Evolutionary conservation across 768 basidiomycete genomes (phyloP).

Genomic region (Polyporus arcularius): DNA sequence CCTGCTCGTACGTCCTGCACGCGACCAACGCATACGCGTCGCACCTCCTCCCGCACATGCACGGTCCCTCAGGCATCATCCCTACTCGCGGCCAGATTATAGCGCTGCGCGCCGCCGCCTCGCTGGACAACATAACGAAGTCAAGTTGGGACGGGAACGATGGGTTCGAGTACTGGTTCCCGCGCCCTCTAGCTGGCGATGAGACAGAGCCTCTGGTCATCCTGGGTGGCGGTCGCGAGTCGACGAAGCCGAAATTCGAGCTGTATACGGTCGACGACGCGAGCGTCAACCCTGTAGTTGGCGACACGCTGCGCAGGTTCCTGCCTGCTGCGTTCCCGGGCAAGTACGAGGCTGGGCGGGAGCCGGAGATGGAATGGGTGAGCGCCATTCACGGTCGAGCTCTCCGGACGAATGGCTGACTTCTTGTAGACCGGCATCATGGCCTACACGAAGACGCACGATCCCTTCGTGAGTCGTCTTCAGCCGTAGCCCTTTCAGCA

Average conservation of each 20-base stretch:
- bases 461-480: slow-evolving; percentile 64
- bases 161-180: slow-evolving; percentile 81
- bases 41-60: slow-evolving; percentile 71
- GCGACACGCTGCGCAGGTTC: slow-evolving; percentile 55
- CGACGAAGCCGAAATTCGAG: slow-evolving; percentile 46
- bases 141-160: slow-evolving; percentile 45
- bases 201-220: slow-evolving; percentile 59
- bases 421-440: slow-evolving; percentile 76
- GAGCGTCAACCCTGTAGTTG: slow-evolving; percentile 46
- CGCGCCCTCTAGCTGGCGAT: slow-evolving; percentile 47
- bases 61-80: slow-evolving; percentile 55
- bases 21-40: slow-evolving; percentile 87
- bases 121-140: slow-evolving; percentile 40
- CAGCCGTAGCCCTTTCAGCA: not conserved
- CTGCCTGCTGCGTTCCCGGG: slow-evolving; percentile 59
- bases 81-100: slow-evolving; percentile 75
- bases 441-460: slow-evolving; percentile 62
- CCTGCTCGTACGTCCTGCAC: slow-evolving; percentile 70
- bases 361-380: slow-evolving; percentile 85
- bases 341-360: slow-evolving; percentile 46
- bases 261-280: slow-evolving; percentile 61
- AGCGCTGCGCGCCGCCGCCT: slow-evolving; percentile 44
- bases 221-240: slow-evolving; percentile 68
- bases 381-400: slow-evolving; percentile 18
- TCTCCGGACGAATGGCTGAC: not conserved